Evolutionary conservation across 306 rosid species (phyloP).

Genomic region (Hippophae gyantsensis): DNA sequence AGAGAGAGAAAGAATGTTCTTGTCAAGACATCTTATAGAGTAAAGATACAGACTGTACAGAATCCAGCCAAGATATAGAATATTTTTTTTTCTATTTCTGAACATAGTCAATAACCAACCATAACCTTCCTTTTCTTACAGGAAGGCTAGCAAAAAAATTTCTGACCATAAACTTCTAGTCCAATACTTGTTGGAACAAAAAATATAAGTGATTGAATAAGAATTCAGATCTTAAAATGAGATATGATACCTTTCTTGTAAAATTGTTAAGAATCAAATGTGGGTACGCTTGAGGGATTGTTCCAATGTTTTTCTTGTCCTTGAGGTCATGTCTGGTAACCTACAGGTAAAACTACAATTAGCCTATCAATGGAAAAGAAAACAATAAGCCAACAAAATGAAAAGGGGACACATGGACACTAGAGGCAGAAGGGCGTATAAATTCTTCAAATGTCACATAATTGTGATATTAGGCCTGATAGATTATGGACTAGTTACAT

Average conservation of each 20-base stretch:
- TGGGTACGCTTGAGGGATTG: constrained; percentile 93
- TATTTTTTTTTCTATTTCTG: too few species aligned
- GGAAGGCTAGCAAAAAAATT: constrained; percentile 4
- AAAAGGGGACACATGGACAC: background rate
- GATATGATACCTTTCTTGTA: constrained; percentile 61
- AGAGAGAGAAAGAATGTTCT: too few species aligned
- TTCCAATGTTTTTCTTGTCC: constrained; percentile 70
- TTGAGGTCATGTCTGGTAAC: constrained; percentile 90
- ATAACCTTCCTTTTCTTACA: background rate
- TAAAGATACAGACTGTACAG: too few species aligned
- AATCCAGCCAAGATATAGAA: too few species aligned
- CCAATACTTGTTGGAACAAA: background rate
- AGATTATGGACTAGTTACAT: too few species aligned
- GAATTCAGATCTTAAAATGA: constrained; percentile 4
- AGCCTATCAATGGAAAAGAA: constrained; percentile 9
- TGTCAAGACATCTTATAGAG: too few species aligned
- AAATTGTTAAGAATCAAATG: constrained; percentile 72
- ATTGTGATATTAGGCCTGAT: too few species aligned
- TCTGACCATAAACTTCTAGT: background rate
- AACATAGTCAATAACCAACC: too few species aligned
- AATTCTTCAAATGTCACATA: too few species aligned
- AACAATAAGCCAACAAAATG: constrained; percentile 5
- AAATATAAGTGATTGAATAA: background rate
- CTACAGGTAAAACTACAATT: constrained; percentile 31
- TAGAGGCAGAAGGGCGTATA: background rate